These are phyloP conservation scores for Venturia effusa DNA, from an alignment of 2,329 filamentous ascomycete species.

Conservation along the genomic window DNA sequence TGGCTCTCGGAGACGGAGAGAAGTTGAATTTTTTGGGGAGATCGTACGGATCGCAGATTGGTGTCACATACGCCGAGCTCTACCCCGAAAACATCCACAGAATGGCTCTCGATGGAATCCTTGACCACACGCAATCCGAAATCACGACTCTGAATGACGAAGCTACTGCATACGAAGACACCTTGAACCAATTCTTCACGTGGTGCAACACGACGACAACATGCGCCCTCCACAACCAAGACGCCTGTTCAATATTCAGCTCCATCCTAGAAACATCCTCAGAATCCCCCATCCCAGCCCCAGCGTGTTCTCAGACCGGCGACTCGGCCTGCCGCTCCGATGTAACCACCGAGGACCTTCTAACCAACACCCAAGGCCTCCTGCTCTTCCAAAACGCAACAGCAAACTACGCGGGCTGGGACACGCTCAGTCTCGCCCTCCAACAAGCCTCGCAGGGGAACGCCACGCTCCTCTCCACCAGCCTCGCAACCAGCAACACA, in stretches of 20 bases:
- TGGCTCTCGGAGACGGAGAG: slow-evolving; percentile 24
- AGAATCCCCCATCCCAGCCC: slow-evolving; percentile 25
- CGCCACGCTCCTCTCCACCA: slow-evolving; percentile 24
- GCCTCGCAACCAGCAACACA: slow-evolving; percentile 17
- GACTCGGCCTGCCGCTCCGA: slow-evolving; percentile 14
- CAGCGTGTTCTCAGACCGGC: slow-evolving; percentile 20
- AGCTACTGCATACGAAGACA: slow-evolving; percentile 26
- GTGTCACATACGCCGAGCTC: slow-evolving; percentile 32
- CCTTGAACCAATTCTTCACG: slow-evolving; percentile 27
- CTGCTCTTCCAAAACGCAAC: slow-evolving; percentile 15
- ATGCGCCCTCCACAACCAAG: slow-evolving; percentile 23
- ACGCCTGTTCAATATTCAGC: slow-evolving; percentile 17
- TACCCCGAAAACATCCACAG: slow-evolving; percentile 33
- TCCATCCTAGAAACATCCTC: slow-evolving; percentile 22
- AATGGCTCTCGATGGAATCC: slow-evolving; percentile 34
- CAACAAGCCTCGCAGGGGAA: slow-evolving; percentile 25
- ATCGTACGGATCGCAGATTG: slow-evolving; percentile 37
- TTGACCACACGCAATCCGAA: slow-evolving; percentile 31
- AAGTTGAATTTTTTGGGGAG: slow-evolving; percentile 31
- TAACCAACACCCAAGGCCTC: slow-evolving; percentile 23
- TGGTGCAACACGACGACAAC: slow-evolving; percentile 24
- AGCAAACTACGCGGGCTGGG: slow-evolving; percentile 13
- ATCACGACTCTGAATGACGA: slow-evolving; percentile 26
- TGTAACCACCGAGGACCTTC: slow-evolving; percentile 26
- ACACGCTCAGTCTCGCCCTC: slow-evolving; percentile 17